Base-by-base conservation (phyloP, 2,329 filamentous ascomycete species). In the Colletotrichum noveboracense region DNA sequence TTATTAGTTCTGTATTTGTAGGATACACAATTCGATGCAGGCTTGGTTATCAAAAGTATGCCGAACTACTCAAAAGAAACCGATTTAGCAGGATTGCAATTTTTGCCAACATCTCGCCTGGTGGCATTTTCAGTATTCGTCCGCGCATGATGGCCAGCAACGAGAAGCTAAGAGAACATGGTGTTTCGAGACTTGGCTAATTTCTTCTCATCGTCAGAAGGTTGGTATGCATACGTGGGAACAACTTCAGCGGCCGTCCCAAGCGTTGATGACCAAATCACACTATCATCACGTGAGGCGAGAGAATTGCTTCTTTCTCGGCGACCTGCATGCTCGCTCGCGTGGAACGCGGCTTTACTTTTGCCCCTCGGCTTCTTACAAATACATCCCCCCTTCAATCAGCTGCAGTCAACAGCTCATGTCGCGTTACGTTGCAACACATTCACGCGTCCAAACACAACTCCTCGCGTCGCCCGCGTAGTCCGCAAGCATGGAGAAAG, bases 291-390 rank as follows among this genome's bases (percentile, higher is more conserved):
- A 52, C 43, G 43, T 52, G 43, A 52, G 43, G 12, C 43, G 10
- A 52, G 4, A 58, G 7, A 10, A 30, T 58, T 58, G 55, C 55
- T 58, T 58, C 55, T 30, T 26, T 58, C 26, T 26, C 26, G 55
- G 55, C 55, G 14, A 28, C 55, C 55, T 30, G 55, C 55, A 58
- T 58, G 18, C 55, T 58, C 55, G 55, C 55, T 58, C 55, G 21
- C 55, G 55, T 58, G 26, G 55, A 58, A 58, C 55, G 7, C 26
- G 24, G 24, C 13, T 58, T 58, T 26, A 30, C 24, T 58, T 26
- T 58, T 26, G 55, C 26, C 55, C 26, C 24, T 26, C 13, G 13
- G 24, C 3, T 7, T 18, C 21, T 58, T 26, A 30, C 55, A 24
- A 58, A 30, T 58, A 10, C 55, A 18, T 58, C 1, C 4, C 55